These are phyloP conservation scores for Ruellia speciosa DNA, from an alignment of 305 asterid species.

Conservation along the genomic window DNA sequence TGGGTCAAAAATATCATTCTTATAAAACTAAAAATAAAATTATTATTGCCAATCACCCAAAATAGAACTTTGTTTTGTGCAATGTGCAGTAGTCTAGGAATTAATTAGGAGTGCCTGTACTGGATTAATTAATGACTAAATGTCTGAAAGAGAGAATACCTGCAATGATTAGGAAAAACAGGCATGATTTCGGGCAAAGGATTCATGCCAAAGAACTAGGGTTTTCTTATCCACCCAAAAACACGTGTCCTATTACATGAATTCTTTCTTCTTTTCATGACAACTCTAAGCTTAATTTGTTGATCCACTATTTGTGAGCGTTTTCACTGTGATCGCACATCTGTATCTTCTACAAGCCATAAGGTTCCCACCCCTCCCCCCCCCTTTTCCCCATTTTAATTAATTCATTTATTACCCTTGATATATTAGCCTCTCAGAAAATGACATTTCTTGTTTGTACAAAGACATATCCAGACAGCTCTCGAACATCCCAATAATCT, in stretches of 20 bases:
- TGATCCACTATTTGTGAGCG: slow-evolving; percentile 13
- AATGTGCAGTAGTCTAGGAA: too few relatives aligned
- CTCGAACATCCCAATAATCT: not conserved
- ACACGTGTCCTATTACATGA: slow-evolving; percentile 25
- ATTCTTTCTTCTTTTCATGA: not conserved
- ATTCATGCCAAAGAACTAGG: slow-evolving; percentile 18
- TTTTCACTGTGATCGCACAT: slow-evolving; percentile 6
- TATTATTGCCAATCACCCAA: not conserved
- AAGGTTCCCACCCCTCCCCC: not conserved
- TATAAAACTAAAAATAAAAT: not conserved
- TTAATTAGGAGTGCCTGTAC: not conserved
- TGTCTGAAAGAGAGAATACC: not conserved
- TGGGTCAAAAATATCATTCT: not conserved
- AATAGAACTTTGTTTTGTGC: not conserved
- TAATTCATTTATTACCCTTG: too few relatives aligned
- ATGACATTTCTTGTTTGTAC: not conserved
- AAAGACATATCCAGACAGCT: not conserved
- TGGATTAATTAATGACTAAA: not conserved
- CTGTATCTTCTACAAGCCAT: not conserved
- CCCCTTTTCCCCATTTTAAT: not conserved
- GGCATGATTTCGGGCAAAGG: slow-evolving; percentile 26
- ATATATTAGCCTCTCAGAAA: not conserved
- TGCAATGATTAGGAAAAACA: slow-evolving; percentile 29
- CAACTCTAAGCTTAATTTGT: not conserved
- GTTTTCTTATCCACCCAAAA: not conserved